Evolutionary conservation across 441 rosid genomes (phyloP), one percentile per base, ranked within the genome.

Genomic region (Melastoma candidum): DNA sequence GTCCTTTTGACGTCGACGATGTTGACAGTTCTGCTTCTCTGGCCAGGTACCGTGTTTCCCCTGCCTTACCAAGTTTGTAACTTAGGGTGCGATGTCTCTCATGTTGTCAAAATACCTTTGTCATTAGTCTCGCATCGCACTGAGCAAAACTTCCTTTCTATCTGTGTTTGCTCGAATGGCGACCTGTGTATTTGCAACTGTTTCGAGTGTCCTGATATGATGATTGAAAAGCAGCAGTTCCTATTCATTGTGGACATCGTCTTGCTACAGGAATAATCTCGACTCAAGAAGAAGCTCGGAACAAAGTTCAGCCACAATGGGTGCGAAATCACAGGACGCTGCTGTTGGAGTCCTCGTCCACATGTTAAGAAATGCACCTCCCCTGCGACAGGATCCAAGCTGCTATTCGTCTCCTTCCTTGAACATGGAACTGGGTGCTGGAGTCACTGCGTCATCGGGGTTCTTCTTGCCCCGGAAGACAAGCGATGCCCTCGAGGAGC

Each of bases 1-100:
- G 95, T 71, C 87, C 96, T 64, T 87, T 90, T 51, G 92, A 77
- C 66, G 80, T 84, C 44, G 97, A 90, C 69, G 95, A 90, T 62
- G 79, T 79, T 44, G 95, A 86, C 3, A 57, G 64, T 39, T 71
- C 82, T 53, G 87, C 73, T 71, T 74, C 77, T 60, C 80, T 63
- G 47, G 68, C 67, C 74, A 80, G 88, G 97, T 87, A 69, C 27
- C 47, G 7, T 4, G 6, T 59, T 55, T 61, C 59, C 41, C 25
- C 44, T 4, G 41, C 7, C 41, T 36, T 36, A 9, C 8, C 8
- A 9, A 36, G 7, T 36, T 36, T 36, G 41, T 36, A 36, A 9
- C 8, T 36, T 36, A 36, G 41, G 41, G 41, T 36, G 22, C 22
- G 41, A 36, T 36, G 41, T 4, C 41, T 36, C 41, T 36, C 8